These are phyloP conservation scores for Solanum aculeatissimum DNA, from an alignment of 305 asterid species.

Conservation along the genomic window DNA sequence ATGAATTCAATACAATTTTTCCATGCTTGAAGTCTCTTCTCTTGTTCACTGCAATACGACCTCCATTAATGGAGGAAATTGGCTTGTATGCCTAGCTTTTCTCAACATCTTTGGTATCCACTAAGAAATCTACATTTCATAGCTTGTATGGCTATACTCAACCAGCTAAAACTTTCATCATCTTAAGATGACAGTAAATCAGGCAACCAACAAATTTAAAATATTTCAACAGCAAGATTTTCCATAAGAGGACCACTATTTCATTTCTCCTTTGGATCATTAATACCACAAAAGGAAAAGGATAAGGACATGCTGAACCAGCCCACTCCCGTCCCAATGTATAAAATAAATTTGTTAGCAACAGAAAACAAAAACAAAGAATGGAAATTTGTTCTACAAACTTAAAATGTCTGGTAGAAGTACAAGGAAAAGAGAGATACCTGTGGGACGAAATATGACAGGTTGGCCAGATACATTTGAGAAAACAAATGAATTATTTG, in stretches of 20 bases:
- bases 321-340: not conserved
- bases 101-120: not conserved
- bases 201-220: not conserved
- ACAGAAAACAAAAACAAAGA: not conserved
- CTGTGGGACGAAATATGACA: slow-evolving; percentile 68
- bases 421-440: slow-evolving; percentile 18
- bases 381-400: not conserved
- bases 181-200: not conserved
- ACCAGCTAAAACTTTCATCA: not conserved
- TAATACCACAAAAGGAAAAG: not conserved
- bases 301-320: not conserved
- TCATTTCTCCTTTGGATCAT: not conserved
- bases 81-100: too few species aligned
- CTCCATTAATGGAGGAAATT: too few species aligned
- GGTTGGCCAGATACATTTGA: slow-evolving; percentile 62
- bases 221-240: not conserved
- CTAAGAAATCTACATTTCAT: not conserved
- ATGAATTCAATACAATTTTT: too few species aligned
- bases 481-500: slow-evolving; percentile 72
- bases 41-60: too few species aligned
- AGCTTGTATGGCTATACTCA: not conserved
- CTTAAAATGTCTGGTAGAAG: not conserved
- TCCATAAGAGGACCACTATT: not conserved
- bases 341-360: not conserved
- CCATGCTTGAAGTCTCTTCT: too few species aligned